A percentile compares a stretch with the other conserved stretches of the same genome.
Evolutionary conservation across 106 monocot genomes (phyloP).

Genomic region (Vanilla planifolia): DNA sequence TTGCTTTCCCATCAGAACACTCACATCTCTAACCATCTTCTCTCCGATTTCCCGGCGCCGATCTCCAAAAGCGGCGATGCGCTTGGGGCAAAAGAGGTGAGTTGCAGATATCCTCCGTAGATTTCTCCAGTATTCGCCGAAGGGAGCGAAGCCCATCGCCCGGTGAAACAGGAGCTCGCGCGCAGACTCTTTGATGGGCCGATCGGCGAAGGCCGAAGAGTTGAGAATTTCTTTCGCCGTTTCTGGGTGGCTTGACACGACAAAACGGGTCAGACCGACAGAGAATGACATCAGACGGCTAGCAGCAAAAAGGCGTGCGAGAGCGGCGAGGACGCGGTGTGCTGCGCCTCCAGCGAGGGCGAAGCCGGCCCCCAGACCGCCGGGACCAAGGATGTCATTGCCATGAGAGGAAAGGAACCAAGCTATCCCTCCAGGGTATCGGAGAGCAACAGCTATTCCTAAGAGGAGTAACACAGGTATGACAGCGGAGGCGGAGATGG

Average conservation of each 20-base stretch:
- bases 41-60: constrained; percentile 24
- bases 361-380: constrained; percentile 24
- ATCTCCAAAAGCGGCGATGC: constrained; percentile 21
- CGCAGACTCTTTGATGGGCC: constrained; percentile 70
- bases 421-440: constrained; percentile 49
- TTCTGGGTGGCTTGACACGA: constrained; percentile 55
- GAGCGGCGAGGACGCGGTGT: constrained; percentile 37
- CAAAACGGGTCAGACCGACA: constrained; percentile 56
- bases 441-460: constrained; percentile 3
- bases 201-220: constrained; percentile 46
- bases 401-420: constrained; percentile 26
- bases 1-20: constrained; percentile 16
- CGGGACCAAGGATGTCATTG: neutral
- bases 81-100: constrained; percentile 37
- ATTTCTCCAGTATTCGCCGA: constrained; percentile 62
- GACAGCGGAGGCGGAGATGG: neutral
- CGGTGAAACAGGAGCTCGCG: constrained; percentile 67
- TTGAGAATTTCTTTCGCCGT: constrained; percentile 63
- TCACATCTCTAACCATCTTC: constrained; percentile 36
- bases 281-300: constrained; percentile 56
- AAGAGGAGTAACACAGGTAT: too few relatives aligned
- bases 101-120: constrained; percentile 38
- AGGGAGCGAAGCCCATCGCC: constrained; percentile 74
- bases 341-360: constrained; percentile 26
- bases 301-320: constrained; percentile 26